These are phyloP conservation scores for Pythium inflatum DNA, from an alignment of 352 stramenopile genomes.

Conservation along the genomic window DNA sequence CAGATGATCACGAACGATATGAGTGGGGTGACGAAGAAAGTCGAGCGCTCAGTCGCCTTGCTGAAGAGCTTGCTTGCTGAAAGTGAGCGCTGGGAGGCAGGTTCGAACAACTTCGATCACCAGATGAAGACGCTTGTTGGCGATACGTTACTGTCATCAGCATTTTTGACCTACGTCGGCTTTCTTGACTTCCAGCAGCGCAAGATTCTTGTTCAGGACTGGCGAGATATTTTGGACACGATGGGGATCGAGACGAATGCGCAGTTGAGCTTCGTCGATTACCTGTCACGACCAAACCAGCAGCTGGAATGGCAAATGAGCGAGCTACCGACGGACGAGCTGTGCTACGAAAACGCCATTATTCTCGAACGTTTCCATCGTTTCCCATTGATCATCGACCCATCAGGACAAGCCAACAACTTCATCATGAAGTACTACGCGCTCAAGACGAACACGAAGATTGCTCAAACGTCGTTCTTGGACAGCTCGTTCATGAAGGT, in stretches of 20 bases:
- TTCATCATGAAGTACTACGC: conserved; percentile 99
- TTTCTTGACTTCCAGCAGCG: conserved; percentile 99
- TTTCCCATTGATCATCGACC: conserved; percentile 99
- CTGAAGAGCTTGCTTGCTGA: conserved; percentile 98
- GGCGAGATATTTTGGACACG: conserved; percentile 93
- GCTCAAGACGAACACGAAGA: conserved; percentile 90
- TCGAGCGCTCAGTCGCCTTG: conserved; percentile 96
- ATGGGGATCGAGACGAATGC: conserved; percentile 90
- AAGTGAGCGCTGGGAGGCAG: conserved; percentile 97
- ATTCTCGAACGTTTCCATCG: conserved; percentile 97
- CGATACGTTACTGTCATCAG: conserved; percentile 95
- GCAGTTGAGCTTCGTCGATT: conserved; percentile 94
- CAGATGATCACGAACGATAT: conserved; percentile 99
- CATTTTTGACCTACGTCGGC: conserved; percentile 98
- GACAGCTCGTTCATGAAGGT: conserved; percentile 99
- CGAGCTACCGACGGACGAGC: conserved; percentile 95
- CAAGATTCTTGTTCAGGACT: conserved; percentile 93
- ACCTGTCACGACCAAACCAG: conserved; percentile 95
- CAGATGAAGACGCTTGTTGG: conserved; percentile 97
- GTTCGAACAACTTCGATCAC: conserved; percentile 95
- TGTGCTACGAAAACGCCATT: conserved; percentile 99
- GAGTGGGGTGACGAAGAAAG: conserved; percentile 96
- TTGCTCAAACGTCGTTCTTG: conserved; percentile 99
- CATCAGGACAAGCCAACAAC: conserved; percentile 96
- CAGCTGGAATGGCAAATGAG: conserved; percentile 95